Conservation (phyloP, 106 monocot species). For the Agapanthus africanus region DNA sequence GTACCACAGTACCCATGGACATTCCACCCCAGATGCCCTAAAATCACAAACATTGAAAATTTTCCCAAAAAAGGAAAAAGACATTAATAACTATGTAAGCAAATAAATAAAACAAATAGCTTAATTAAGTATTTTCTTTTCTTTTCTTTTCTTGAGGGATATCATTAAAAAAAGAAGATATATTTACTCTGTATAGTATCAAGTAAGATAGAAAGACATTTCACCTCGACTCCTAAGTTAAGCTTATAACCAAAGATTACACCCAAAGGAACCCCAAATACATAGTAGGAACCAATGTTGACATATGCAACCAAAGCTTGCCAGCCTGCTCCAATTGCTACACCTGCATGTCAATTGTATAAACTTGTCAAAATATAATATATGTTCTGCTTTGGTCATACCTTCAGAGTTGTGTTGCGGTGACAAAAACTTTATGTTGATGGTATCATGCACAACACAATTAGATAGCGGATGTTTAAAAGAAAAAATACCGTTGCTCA, state of each 20-base stretch:
- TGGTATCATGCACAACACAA: no score
- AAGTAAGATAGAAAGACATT: no score
- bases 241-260: slow-evolving; percentile 15
- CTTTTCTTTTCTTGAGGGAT: no score
- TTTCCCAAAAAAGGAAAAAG: background rate
- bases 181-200: background rate
- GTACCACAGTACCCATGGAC: slow-evolving; percentile 12
- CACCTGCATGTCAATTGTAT: no score
- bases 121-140: background rate
- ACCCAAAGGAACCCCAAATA: slow-evolving; percentile 22
- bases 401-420: no score
- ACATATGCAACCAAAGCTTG: slow-evolving; percentile 36
- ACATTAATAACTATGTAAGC: no score
- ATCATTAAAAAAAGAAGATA: no score
- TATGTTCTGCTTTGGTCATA: no score
- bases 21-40: slow-evolving; percentile 28
- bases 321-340: slow-evolving; percentile 48
- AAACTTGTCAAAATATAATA: no score
- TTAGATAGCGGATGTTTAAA: no score
- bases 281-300: slow-evolving; percentile 32
- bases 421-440: no score
- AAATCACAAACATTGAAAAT: background rate
- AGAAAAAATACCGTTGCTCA: no score
- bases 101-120: background rate
- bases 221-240: slow-evolving; percentile 21